phyloP scores from a whole-genome alignment of 2,329 filamentous ascomycete genomes.

The Pseudogymnoascus sp. region DNA sequence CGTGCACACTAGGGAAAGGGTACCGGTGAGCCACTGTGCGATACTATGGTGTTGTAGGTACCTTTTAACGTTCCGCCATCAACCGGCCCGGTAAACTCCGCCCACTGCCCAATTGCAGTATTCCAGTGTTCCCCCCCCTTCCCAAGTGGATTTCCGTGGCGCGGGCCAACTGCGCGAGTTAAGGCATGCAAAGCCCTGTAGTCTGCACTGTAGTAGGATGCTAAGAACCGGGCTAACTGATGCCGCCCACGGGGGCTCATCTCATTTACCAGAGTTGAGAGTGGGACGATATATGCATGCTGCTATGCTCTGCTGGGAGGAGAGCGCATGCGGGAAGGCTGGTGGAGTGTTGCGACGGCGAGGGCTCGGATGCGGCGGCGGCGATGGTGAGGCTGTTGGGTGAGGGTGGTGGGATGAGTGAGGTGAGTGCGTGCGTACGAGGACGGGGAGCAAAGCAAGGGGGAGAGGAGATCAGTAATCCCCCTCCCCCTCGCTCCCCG shows the following conservation, averaged over 20 bases:
- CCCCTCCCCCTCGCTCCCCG: neutral
- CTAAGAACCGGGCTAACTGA: neutral
- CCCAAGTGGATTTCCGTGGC: neutral
- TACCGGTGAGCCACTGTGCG: neutral
- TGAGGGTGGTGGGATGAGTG: slow-evolving; percentile 14
- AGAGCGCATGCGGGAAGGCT: neutral
- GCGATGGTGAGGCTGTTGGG: slow-evolving; percentile 34
- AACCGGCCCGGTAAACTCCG: neutral
- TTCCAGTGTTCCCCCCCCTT: no score
- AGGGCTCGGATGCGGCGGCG: slow-evolving; percentile 10
- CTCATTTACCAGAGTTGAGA: slow-evolving; percentile 6
- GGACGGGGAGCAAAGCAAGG: no score
- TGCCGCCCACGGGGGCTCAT: neutral
- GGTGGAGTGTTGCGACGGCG: neutral
- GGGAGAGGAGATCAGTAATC: neutral
- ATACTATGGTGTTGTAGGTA: neutral
- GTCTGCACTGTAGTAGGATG: neutral
- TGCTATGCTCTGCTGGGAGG: neutral
- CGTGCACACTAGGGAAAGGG: neutral
- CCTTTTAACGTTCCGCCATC: neutral
- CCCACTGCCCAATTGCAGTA: neutral
- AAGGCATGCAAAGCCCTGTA: neutral
- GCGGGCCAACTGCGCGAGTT: neutral
- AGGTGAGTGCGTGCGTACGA: neutral
- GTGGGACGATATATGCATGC: neutral